phyloP scores from a whole-genome alignment of 2,329 filamentous ascomycete genomes.

The Pyrenophora teres region DNA sequence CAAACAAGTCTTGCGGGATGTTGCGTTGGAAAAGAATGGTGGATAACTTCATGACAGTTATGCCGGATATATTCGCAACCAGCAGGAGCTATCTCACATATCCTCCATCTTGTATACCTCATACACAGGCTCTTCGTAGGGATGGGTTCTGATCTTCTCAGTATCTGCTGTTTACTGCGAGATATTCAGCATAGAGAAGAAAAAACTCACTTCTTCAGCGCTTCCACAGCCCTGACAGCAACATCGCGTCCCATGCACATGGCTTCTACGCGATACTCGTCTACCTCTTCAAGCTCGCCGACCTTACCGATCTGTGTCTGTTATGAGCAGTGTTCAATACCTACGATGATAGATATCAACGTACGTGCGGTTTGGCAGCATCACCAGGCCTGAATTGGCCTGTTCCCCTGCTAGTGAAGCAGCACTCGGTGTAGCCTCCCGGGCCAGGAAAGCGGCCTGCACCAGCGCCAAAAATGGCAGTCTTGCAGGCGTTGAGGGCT shows the following conservation, averaged over 20 bases:
- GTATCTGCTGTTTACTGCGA: background rate
- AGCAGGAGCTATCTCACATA: conserved; percentile 31
- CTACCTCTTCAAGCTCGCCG: conserved; percentile 62
- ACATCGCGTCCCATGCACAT: conserved; percentile 65
- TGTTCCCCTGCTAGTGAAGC: conserved; percentile 55
- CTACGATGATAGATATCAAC: background rate
- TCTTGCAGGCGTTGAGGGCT: conserved; percentile 47
- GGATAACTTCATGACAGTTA: background rate
- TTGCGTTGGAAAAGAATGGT: conserved; percentile 10
- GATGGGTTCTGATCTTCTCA: conserved; percentile 46
- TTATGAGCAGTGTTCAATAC: background rate
- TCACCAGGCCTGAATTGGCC: conserved; percentile 70
- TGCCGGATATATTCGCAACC: background rate
- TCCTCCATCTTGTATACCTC: conserved; percentile 55
- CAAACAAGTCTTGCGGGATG: conserved; percentile 62
- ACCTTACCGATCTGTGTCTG: conserved; percentile 57
- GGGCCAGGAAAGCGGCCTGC: conserved; percentile 51
- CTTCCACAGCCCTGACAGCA: conserved; percentile 62
- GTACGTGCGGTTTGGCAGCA: conserved; percentile 61
- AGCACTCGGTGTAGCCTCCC: conserved; percentile 51
- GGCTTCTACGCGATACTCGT: conserved; percentile 67
- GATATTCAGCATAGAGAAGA: conserved; percentile 39
- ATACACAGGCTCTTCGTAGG: conserved; percentile 53
- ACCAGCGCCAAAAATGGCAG: conserved; percentile 53
- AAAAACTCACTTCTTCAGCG: conserved; percentile 62